Evolutionary conservation across 2,329 filamentous ascomycete species (phyloP).

Genomic region (Calonectria fujianensis): DNA sequence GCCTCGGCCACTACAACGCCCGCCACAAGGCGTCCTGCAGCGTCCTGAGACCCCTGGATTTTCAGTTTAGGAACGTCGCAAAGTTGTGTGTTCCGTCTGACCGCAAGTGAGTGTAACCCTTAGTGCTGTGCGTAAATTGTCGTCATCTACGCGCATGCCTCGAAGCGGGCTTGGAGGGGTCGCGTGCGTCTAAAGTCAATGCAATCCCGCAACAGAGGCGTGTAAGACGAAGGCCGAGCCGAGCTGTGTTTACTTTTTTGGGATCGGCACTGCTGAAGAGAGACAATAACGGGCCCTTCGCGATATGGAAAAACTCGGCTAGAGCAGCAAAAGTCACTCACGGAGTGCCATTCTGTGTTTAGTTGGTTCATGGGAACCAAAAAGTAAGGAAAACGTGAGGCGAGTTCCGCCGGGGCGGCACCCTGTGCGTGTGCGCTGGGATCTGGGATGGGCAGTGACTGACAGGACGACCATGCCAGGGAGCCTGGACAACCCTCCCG

Average conservation of each 20-base stretch:
- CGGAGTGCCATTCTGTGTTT: background rate
- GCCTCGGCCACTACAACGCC: constrained; percentile 51
- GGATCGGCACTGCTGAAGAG: constrained; percentile 35
- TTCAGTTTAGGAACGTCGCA: constrained; percentile 31
- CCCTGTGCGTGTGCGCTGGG: constrained; percentile 38
- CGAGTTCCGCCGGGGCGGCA: constrained; percentile 41
- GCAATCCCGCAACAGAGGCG: constrained; percentile 24
- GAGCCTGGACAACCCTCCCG: constrained; percentile 37
- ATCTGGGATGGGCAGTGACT: constrained; percentile 32
- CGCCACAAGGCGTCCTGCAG: constrained; percentile 46
- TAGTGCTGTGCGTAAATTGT: constrained; percentile 43
- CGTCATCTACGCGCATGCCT: constrained; percentile 50
- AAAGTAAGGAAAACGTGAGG: constrained; percentile 42
- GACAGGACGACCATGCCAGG: constrained; percentile 37
- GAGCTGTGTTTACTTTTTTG: constrained; percentile 5
- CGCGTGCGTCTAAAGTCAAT: constrained; percentile 43
- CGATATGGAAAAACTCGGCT: constrained; percentile 15
- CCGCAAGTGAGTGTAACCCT: constrained; percentile 41
- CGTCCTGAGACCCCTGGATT: constrained; percentile 46
- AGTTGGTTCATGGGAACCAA: constrained; percentile 33
- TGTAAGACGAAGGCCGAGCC: constrained; percentile 2
- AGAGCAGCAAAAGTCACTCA: constrained; percentile 28
- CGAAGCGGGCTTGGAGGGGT: constrained; percentile 46
- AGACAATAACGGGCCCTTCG: background rate
- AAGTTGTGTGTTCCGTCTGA: constrained; percentile 45